These are phyloP conservation scores for Annulohypoxylon maeteangense DNA, from an alignment of 495 filamentous ascomycete species.

Conservation along the genomic window DNA sequence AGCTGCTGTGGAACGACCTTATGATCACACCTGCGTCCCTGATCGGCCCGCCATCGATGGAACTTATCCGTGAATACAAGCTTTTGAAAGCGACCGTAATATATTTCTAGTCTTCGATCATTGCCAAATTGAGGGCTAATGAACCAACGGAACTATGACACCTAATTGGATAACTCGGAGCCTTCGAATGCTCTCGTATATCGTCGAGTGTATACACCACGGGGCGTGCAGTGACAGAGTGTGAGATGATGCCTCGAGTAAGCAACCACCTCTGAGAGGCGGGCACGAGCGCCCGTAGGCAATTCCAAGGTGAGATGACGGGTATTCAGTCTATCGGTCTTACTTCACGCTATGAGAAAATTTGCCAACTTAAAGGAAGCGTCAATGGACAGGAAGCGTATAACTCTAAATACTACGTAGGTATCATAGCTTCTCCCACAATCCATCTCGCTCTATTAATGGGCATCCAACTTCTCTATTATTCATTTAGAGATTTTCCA, in stretches of 20 bases:
- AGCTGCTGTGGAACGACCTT: constrained; percentile 5
- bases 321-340: constrained; percentile 3
- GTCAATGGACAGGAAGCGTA: background rate
- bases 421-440: background rate
- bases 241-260: too few species aligned
- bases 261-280: background rate
- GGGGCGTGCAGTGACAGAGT: background rate
- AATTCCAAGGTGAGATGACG: background rate
- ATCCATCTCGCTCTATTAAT: background rate
- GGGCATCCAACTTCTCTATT: background rate
- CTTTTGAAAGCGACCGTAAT: constrained; percentile 12
- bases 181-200: constrained; percentile 6
- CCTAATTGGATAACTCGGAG: constrained; percentile 1
- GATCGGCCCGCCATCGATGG: constrained; percentile 14
- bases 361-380: constrained; percentile 11
- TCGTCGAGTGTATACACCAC: background rate
- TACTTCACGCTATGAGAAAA: background rate
- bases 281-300: background rate
- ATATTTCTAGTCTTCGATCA: constrained; percentile 1
- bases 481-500: background rate
- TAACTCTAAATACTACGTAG: background rate
- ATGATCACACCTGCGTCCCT: background rate
- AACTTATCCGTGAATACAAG: constrained; percentile 17
- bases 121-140: background rate
- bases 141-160: constrained; percentile 13